Evolutionary conservation across 768 basidiomycete genomes (phyloP).

Genomic region (Collybiopsis confluens): DNA sequence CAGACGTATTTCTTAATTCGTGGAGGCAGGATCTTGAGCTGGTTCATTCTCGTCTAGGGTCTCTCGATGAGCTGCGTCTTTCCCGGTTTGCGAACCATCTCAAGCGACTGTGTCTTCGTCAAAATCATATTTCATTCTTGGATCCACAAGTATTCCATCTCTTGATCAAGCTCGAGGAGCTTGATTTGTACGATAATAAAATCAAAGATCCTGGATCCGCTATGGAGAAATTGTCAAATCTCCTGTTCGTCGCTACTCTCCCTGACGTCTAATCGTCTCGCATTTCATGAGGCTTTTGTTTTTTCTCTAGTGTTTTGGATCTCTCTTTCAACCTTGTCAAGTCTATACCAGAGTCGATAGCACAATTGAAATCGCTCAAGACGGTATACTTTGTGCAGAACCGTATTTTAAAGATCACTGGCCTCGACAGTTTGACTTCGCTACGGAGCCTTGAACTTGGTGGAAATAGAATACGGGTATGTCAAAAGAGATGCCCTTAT

Average conservation of each 20-base stretch:
- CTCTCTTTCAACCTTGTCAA: conserved; percentile 92
- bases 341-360: conserved; percentile 59
- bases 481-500: conserved; percentile 20
- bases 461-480: conserved; percentile 85
- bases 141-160: conserved; percentile 68
- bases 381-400: conserved; percentile 97
- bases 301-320: conserved; percentile 87
- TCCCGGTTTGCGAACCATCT: conserved; percentile 68
- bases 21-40: conserved; percentile 75
- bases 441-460: conserved; percentile 88
- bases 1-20: conserved; percentile 5
- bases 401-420: conserved; percentile 77
- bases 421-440: conserved; percentile 50
- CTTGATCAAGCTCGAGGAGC: conserved; percentile 71
- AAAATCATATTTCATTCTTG: conserved; percentile 74
- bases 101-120: conserved; percentile 76
- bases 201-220: conserved; percentile 70
- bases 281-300: too few species aligned
- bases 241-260: conserved; percentile 57
- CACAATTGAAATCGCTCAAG: conserved; percentile 53
- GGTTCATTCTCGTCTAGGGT: conserved; percentile 71
- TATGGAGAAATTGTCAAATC: conserved; percentile 48
- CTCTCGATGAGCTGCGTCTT: conserved; percentile 63
- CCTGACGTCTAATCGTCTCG: too few species aligned
- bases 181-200: conserved; percentile 97